Conservation (phyloP, 2,329 filamentous ascomycete genomes). For the Fusarium oxysporum region DNA sequence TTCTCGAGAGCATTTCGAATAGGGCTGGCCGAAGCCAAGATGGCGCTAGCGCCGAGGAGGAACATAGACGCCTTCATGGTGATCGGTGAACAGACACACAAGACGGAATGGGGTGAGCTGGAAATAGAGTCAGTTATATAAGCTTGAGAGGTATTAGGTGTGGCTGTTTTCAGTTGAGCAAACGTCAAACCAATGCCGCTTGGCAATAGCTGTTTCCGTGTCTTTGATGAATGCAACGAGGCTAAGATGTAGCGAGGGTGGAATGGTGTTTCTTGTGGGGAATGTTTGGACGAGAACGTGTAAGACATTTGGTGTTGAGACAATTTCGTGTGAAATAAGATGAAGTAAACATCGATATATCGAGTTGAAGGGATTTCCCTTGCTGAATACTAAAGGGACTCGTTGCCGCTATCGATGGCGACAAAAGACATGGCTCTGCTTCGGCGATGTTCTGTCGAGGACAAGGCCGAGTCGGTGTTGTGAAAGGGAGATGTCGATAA, state of each 20-base stretch:
- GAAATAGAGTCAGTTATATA: conserved; percentile 41
- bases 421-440: conserved; percentile 1
- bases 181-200: conserved; percentile 30
- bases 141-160: conserved; percentile 18
- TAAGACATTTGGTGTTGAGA: conserved; percentile 42
- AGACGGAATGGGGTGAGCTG: conserved; percentile 29
- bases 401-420: conserved; percentile 11
- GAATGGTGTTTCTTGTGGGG: conserved; percentile 40
- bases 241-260: conserved; percentile 18
- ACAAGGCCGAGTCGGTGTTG: conserved; percentile 11
- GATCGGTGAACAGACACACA: conserved; percentile 34
- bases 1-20: conserved; percentile 50
- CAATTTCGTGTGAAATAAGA: conserved; percentile 9
- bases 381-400: neutral
- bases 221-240: conserved; percentile 35
- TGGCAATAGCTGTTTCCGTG: conserved; percentile 35
- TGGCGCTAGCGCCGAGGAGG: conserved; percentile 58
- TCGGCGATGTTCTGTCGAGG: conserved; percentile 10
- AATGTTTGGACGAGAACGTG: conserved; percentile 36
- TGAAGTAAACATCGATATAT: conserved; percentile 11
- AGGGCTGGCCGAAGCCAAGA: conserved; percentile 59
- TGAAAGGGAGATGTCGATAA: conserved; percentile 29
- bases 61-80: conserved; percentile 65
- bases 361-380: conserved; percentile 10
- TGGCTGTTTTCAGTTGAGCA: conserved; percentile 31